phyloP scores from a whole-genome alignment of 192 early-diverging fungal genomes.

The Podila clonocystis region DNA sequence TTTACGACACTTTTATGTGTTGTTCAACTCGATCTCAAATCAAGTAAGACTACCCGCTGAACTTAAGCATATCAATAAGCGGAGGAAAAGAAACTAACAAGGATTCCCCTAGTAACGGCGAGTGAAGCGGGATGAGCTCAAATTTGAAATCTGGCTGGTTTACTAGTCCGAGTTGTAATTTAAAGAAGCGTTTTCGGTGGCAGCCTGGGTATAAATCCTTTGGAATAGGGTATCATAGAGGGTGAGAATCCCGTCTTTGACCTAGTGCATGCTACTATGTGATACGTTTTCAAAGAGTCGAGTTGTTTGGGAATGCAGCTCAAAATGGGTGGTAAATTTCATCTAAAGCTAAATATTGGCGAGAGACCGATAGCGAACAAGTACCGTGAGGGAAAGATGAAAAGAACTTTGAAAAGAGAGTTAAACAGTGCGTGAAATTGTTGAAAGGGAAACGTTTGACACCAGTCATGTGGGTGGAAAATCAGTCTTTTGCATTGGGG shows the following conservation, averaged over 20 bases:
- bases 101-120: conserved; percentile 83
- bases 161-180: conserved; percentile 66
- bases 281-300: conserved; percentile 73
- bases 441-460: conserved; percentile 79
- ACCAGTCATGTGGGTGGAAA: conserved; percentile 62
- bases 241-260: conserved; percentile 77
- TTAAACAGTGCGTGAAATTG: conserved; percentile 87
- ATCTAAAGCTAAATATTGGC: conserved; percentile 85
- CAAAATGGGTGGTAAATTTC: conserved; percentile 83
- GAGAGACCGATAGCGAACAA: conserved; percentile 91
- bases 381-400: conserved; percentile 90
- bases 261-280: conserved; percentile 46
- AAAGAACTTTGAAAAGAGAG: conserved; percentile 87
- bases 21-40: conserved; percentile 62
- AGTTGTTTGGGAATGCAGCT: conserved; percentile 81
- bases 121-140: conserved; percentile 81
- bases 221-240: conserved; percentile 78
- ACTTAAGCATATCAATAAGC: conserved; percentile 88
- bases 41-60: conserved; percentile 75
- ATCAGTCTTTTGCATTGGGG: conserved; percentile 47
- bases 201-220: conserved; percentile 63
- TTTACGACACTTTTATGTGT: not conserved
- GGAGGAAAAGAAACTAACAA: conserved; percentile 87
- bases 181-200: conserved; percentile 63
- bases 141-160: conserved; percentile 68